A percentile compares a stretch with the other conserved stretches of the same genome.
Conservation (phyloP, 306 rosid species). For the Lathyrus aphaca region DNA sequence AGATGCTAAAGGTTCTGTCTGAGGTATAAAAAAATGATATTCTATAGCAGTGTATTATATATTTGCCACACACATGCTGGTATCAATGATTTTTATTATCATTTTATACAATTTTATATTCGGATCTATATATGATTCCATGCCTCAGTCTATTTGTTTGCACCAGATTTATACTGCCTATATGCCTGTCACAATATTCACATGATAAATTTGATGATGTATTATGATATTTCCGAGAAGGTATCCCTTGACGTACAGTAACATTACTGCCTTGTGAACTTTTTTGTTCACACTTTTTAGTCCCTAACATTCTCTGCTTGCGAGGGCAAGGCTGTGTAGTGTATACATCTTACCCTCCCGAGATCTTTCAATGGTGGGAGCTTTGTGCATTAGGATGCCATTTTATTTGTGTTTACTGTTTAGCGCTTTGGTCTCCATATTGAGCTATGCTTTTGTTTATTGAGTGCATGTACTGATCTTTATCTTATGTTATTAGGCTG, state of each 20-base stretch:
- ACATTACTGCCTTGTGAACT: conserved; percentile 25
- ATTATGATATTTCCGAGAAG: conserved; percentile 20
- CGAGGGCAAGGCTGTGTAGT: neutral
- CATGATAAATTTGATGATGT: conserved; percentile 28
- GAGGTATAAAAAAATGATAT: conserved; percentile 69
- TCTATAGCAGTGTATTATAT: neutral
- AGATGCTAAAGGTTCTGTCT: conserved; percentile 96
- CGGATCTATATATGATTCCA: neutral
- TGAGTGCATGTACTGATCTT: conserved; percentile 55
- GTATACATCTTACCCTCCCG: neutral
- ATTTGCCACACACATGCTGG: neutral
- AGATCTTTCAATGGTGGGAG: conserved; percentile 4
- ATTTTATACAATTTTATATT: neutral
- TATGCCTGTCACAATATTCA: conserved; percentile 23
- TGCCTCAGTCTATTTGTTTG: conserved; percentile 31
- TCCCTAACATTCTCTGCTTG: conserved; percentile 10
- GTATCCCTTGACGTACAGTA: conserved; percentile 7
- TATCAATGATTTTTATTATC: conserved; percentile 6
- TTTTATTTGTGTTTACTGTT: conserved; percentile 25
- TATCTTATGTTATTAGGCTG: conserved; percentile 93
- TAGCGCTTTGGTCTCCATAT: conserved; percentile 34
- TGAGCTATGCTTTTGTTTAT: conserved; percentile 23
- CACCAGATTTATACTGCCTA: conserved; percentile 15
- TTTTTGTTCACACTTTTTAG: conserved; percentile 15
- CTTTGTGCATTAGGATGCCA: conserved; percentile 4